Conservation (phyloP, 106 monocot species). For the Dendrobium catenatum region DNA sequence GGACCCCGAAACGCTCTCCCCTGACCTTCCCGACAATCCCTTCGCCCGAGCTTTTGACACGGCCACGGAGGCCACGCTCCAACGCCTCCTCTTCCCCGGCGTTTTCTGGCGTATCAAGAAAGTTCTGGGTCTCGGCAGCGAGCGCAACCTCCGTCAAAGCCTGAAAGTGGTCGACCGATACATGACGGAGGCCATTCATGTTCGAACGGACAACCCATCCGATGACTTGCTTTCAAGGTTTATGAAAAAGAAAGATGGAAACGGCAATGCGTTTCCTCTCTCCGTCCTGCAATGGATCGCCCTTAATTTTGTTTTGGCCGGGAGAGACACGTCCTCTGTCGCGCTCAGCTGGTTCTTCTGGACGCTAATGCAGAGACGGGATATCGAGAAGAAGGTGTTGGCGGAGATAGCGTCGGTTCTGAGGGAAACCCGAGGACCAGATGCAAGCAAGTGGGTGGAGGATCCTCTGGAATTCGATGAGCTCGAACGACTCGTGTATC, state of each 20-base stretch:
- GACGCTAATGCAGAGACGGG: slow-evolving; percentile 36
- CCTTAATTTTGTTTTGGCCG: slow-evolving; percentile 82
- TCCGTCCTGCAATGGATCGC: slow-evolving; percentile 67
- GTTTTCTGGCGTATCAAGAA: slow-evolving; percentile 83
- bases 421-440: slow-evolving; percentile 38
- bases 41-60: slow-evolving; percentile 72
- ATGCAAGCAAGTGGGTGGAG: slow-evolving; percentile 27
- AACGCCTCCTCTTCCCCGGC: slow-evolving; percentile 65
- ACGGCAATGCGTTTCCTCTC: slow-evolving; percentile 47
- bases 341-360: slow-evolving; percentile 97
- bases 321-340: slow-evolving; percentile 86
- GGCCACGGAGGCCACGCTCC: slow-evolving; percentile 73
- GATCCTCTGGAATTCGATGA: slow-evolving; percentile 61
- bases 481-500: slow-evolving; percentile 59
- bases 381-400: slow-evolving; percentile 50
- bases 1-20: slow-evolving; percentile 78
- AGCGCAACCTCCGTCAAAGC: slow-evolving; percentile 43
- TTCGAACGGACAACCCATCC: slow-evolving; percentile 36
- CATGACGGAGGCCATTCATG: slow-evolving; percentile 57
- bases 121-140: slow-evolving; percentile 47
- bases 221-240: slow-evolving; percentile 87
- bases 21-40: slow-evolving; percentile 60
- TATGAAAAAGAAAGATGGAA: slow-evolving; percentile 60
- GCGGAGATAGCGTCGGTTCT: slow-evolving; percentile 50
- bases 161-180: slow-evolving; percentile 52